Percentiles rank a stretch among this genome's conserved stretches.
Evolutionary conservation across 768 basidiomycete genomes (phyloP).

Genomic region (Galerina sulciceps): DNA sequence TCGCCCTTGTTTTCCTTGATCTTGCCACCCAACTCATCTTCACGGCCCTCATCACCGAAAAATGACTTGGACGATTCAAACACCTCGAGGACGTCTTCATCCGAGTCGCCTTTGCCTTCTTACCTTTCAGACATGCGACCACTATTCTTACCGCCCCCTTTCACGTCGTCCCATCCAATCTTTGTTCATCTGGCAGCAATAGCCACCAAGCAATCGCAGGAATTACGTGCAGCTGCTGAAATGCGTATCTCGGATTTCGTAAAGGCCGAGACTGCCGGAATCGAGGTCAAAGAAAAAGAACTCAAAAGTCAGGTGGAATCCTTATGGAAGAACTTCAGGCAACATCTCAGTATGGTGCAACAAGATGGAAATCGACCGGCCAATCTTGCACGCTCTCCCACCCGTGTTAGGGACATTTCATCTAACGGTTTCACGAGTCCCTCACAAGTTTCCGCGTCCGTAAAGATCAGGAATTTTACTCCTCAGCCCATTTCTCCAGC

Average conservation of each 20-base stretch:
- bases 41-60: conserved; percentile 28
- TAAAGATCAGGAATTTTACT: conserved; percentile 58
- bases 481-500: conserved; percentile 49
- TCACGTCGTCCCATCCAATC: conserved; percentile 73
- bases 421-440: conserved; percentile 22
- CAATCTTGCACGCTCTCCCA: conserved; percentile 19
- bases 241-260: conserved; percentile 57
- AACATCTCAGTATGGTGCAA: conserved; percentile 48
- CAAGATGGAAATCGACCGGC: conserved; percentile 29
- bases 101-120: conserved; percentile 31
- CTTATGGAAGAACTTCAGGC: conserved; percentile 65
- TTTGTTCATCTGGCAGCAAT: conserved; percentile 67
- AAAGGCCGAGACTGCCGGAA: conserved; percentile 54
- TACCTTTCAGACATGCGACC: conserved; percentile 60
- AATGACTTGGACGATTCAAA: conserved; percentile 26
- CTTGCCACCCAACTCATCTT: conserved; percentile 37
- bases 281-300: conserved; percentile 57
- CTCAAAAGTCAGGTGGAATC: conserved; percentile 62
- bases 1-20: conserved; percentile 50
- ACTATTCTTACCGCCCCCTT: conserved; percentile 77
- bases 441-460: conserved; percentile 26
- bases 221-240: conserved; percentile 60
- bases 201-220: conserved; percentile 59
- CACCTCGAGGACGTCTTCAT: conserved; percentile 22
- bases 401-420: conserved; percentile 14